Base-by-base conservation (phyloP, 257 asterid species). In the Jacaranda copaia region DNA sequence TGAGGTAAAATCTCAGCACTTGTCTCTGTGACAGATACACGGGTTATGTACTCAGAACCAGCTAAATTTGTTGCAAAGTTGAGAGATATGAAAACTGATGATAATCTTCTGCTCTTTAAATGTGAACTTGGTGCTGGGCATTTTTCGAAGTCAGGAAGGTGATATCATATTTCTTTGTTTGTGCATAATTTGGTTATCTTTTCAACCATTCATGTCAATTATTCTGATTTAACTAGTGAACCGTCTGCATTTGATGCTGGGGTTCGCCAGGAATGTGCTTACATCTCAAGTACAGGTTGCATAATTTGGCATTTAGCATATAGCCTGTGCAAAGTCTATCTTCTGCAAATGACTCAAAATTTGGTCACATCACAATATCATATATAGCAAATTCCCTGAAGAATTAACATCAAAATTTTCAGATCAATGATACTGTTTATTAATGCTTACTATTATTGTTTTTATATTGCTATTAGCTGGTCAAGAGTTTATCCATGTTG, bases 91-190 rank as follows among this genome's bases (percentile, higher is more conserved):
- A 95, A 95, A 84, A 89, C 93, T 40, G 93, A 91, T 81, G 86
- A 85, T 74, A 95, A 93, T 81, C 19, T 80, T 72, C 89, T 92
- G 75, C 80, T 94, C 80, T 88, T 94, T 80, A 94, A 91, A 83
- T 93, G 98, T 61, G 96, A 91, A 80, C 93, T 93, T 76, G 96
- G 98, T 51, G 99, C 99, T 0, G 99, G 98, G 14, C 99, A 95
- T 87, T 95, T 88, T 71, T 95, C 98, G 6, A 95, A 95, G 86
- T 95, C 99, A 0, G 98, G 99, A 83, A 91, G 99, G 99, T 94
- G 53, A 55, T 76, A 42, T 71, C 42, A 65, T 4, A 56, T 40
- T 64, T 64, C 18, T 62, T 71, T 53, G 56, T 60, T 59, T 25
- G 48, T 76, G 76, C 58, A 58, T 45, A 55, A 52, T 59, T 49